These are phyloP conservation scores for Boletellus sp. DNA, from an alignment of 1,284 basidiomycete genomes.

Conservation along the genomic window DNA sequence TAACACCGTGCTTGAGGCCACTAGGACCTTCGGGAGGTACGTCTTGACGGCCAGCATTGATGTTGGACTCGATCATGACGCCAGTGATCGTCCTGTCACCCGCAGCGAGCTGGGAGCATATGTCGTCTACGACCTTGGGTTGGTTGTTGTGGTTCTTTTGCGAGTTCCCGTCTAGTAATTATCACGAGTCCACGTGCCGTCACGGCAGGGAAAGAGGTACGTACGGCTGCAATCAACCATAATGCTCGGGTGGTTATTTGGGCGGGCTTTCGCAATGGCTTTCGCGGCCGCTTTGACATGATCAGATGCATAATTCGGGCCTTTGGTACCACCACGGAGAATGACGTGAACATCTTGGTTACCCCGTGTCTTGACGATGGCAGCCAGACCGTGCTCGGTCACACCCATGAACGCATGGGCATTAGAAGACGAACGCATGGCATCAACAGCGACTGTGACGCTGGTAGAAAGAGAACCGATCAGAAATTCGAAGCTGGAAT, in stretches of 20 bases:
- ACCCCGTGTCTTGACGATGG: constrained; percentile 94
- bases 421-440: constrained; percentile 89
- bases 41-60: constrained; percentile 85
- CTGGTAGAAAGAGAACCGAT: constrained; percentile 28
- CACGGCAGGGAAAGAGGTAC: constrained; percentile 26
- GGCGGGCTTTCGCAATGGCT: constrained; percentile 71
- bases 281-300: constrained; percentile 71
- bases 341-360: constrained; percentile 94
- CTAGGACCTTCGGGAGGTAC: constrained; percentile 62
- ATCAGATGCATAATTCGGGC: constrained; percentile 81
- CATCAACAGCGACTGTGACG: constrained; percentile 84
- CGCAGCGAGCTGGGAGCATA: constrained; percentile 75
- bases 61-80: constrained; percentile 95
- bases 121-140: constrained; percentile 72
- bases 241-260: constrained; percentile 61
- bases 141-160: constrained; percentile 92
- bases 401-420: constrained; percentile 99
- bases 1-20: constrained; percentile 79
- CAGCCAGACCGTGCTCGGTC: constrained; percentile 89
- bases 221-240: constrained; percentile 83
- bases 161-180: constrained; percentile 76
- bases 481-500: constrained; percentile 3
- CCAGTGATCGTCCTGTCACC: constrained; percentile 86
- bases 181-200: not conserved
- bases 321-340: constrained; percentile 83